A percentile compares a stretch with the other conserved stretches of the same genome.
phyloP scores from a whole-genome alignment of 2,329 filamentous ascomycete species.

The Aspergillus sp. region DNA sequence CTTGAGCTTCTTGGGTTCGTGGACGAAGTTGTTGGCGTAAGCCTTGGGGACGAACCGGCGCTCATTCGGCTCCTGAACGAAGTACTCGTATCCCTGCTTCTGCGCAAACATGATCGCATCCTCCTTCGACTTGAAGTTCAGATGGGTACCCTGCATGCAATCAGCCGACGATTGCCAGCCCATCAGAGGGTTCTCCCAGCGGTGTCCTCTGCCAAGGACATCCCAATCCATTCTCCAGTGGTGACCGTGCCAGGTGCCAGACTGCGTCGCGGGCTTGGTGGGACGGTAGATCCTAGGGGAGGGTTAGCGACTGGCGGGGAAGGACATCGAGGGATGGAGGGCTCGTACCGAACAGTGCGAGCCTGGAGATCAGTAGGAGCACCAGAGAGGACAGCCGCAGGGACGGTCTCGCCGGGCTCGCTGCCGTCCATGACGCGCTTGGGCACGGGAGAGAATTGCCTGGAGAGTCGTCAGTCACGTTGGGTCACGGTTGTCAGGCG shows the following conservation, averaged over 20 bases:
- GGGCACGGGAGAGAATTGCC: slow-evolving; percentile 86
- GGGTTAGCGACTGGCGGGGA: slow-evolving; percentile 11
- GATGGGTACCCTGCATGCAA: slow-evolving; percentile 87
- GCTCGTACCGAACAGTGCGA: slow-evolving; percentile 79
- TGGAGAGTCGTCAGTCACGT: slow-evolving; percentile 42
- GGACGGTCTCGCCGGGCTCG: slow-evolving; percentile 70
- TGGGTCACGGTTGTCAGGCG: slow-evolving; percentile 1
- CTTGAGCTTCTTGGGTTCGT: slow-evolving; percentile 83
- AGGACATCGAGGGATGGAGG: neutral
- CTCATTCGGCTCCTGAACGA: slow-evolving; percentile 93
- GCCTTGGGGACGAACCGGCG: slow-evolving; percentile 85
- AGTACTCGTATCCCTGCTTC: slow-evolving; percentile 99
- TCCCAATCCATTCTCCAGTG: slow-evolving; percentile 99
- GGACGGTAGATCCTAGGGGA: slow-evolving; percentile 79
- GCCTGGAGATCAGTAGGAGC: slow-evolving; percentile 93
- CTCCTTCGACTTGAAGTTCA: slow-evolving; percentile 90
- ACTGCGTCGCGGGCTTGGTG: slow-evolving; percentile 93
- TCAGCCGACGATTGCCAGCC: slow-evolving; percentile 97
- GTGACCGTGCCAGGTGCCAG: slow-evolving; percentile 78
- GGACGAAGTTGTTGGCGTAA: slow-evolving; percentile 95
- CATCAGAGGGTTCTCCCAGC: slow-evolving; percentile 98
- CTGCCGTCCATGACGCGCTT: slow-evolving; percentile 88
- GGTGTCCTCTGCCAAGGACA: slow-evolving; percentile 82
- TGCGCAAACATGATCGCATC: slow-evolving; percentile 93
- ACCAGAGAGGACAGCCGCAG: slow-evolving; percentile 84